A percentile compares a stretch with the other conserved stretches of the same genome.
These are phyloP conservation scores for Albatrellus sp. DNA, from an alignment of 1,284 basidiomycete genomes.

Conservation along the genomic window DNA sequence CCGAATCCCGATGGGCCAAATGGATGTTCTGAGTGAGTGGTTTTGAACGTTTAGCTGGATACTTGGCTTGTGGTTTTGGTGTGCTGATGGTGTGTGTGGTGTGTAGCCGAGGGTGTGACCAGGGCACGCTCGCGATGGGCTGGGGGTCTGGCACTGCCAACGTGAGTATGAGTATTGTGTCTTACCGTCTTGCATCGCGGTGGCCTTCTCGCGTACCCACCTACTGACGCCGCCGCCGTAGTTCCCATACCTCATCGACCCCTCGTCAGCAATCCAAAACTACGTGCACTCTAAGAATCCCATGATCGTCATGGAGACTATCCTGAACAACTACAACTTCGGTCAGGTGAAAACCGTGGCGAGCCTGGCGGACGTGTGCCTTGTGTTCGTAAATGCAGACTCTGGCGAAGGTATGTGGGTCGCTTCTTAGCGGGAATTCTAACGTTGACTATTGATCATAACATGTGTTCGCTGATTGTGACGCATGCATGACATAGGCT, in stretches of 20 bases:
- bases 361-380: constrained; percentile 19
- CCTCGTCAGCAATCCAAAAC: constrained; percentile 1
- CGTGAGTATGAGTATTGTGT: neutral
- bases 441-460: no score
- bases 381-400: constrained; percentile 18
- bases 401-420: constrained; percentile 23
- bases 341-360: constrained; percentile 1
- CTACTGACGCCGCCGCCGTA: neutral
- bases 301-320: constrained; percentile 1
- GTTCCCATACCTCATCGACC: constrained; percentile 6
- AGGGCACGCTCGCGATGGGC: constrained; percentile 47
- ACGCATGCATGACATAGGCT: constrained; percentile 70
- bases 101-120: constrained; percentile 19
- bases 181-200: neutral
- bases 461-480: no score
- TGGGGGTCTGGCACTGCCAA: constrained; percentile 43
- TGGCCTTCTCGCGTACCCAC: neutral
- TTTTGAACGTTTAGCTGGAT: no score
- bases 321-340: constrained; percentile 5
- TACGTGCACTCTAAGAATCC: constrained; percentile 12
- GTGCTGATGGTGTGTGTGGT: neutral
- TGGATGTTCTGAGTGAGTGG: constrained; percentile 28
- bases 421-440: no score
- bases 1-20: constrained; percentile 45
- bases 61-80: neutral